A percentile compares a stretch with the other conserved stretches of the same genome.
These are phyloP conservation scores for Fraxinus greggii DNA, from an alignment of 305 asterid species.

Conservation along the genomic window DNA sequence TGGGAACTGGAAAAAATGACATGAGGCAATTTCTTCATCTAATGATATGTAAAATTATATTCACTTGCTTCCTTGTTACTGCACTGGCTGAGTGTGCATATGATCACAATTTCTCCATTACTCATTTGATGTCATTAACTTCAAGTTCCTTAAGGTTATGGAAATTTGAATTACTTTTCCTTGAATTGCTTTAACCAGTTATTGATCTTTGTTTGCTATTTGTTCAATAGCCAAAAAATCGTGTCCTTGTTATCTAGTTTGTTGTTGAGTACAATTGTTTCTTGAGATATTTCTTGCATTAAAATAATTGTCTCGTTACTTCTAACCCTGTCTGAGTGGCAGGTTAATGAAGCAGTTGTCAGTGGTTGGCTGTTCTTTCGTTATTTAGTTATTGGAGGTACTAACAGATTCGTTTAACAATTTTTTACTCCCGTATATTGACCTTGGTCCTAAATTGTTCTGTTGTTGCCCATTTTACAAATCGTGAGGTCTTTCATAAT, in stretches of 20 bases:
- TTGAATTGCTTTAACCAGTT: neutral
- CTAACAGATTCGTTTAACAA: conserved; percentile 14
- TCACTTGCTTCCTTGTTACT: neutral
- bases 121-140: neutral
- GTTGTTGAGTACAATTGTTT: neutral
- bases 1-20: neutral
- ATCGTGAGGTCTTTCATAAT: neutral
- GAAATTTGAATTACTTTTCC: neutral
- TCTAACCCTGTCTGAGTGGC: conserved; percentile 34
- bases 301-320: conserved; percentile 23
- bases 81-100: neutral
- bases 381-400: conserved; percentile 97
- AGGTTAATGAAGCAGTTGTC: conserved; percentile 97
- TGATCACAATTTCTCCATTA: neutral
- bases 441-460: conserved; percentile 13
- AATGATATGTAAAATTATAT: neutral
- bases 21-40: neutral
- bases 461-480: conserved; percentile 14
- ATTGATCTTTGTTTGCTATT: neutral
- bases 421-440: conserved; percentile 14
- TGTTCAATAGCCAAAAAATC: neutral
- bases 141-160: neutral
- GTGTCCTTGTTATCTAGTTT: neutral
- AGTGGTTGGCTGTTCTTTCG: conserved; percentile 97
- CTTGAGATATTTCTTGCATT: conserved; percentile 17